Base-by-base conservation (phyloP, 192 early-diverging fungal genomes). In the Gaertneriomyces sp. region DNA sequence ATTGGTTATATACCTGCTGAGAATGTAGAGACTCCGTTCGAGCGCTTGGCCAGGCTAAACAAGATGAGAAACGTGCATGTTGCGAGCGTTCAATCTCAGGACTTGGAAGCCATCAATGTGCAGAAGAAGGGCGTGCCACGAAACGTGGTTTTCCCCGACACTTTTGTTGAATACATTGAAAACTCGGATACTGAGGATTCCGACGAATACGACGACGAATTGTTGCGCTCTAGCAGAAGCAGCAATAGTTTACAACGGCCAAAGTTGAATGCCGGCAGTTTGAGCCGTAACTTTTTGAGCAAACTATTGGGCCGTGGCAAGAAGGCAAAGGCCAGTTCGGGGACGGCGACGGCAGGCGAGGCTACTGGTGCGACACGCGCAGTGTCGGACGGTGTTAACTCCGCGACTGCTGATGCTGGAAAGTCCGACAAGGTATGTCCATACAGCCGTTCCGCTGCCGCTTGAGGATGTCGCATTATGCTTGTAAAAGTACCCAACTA, bases 1-100 rank as follows among this genome's bases (percentile, higher is more conserved):
- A 87, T 93, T 72, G 91, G 91, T 12, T 93, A 93, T 69, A 90
- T 93, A 55, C 91, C 91, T 25, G 91, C 91, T 4, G 91, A 93
- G 66, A 91, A 93, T 63, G 87, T 93, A 43, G 91, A 93, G 82
- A 92, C 89, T 4, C 91, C 91, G 0, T 88, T 77, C 69, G 91
- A 93, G 65, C 81, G 89, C 39, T 63, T 93, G 44, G 91, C 89
- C 9, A 79, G 91, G 43, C 69, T 93, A 33, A 91, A 93, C 69
- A 88, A 88, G 64, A 78, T 81, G 58, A 70, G 81, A 40, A 92
- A 92, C 76, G 83, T 92, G 4, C 77, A 85, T 58, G 72, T 81
- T 55, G 58, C 79, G 20, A 58, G 64, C 25, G 71, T 67, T 61
- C 80, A 68, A 50, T 70, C 50, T 70, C 63, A 38, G 79, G 81